Percentiles rank a stretch among this genome's conserved stretches.
These are phyloP conservation scores for Dentipellis fragilis DNA, from an alignment of 768 basidiomycete species.

Conservation along the genomic window DNA sequence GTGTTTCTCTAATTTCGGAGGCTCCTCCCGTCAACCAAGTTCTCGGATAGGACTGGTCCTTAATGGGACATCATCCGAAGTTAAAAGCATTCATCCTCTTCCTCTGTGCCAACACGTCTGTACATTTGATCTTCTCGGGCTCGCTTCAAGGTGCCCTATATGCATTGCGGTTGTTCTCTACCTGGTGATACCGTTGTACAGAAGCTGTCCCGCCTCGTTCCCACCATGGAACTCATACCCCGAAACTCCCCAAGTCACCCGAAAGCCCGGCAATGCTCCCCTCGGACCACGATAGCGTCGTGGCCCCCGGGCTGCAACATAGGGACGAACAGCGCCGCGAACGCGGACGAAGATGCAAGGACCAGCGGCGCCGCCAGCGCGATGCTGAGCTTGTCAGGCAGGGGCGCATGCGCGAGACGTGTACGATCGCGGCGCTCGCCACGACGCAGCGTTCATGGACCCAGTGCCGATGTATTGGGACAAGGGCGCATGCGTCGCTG, in stretches of 20 bases:
- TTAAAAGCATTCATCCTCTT: too few relatives aligned
- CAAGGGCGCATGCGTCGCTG: background rate
- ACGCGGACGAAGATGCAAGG: background rate
- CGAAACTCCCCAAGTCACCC: constrained; percentile 21
- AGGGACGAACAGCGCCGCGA: background rate
- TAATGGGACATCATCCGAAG: too few relatives aligned
- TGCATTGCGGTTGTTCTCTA: constrained; percentile 46
- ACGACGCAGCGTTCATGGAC: constrained; percentile 27
- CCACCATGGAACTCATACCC: constrained; percentile 9
- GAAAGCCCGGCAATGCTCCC: constrained; percentile 37
- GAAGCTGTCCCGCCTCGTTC: constrained; percentile 25
- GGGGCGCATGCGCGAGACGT: constrained; percentile 13
- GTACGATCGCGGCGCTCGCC: constrained; percentile 8
- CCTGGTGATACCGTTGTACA: constrained; percentile 34
- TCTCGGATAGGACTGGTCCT: too few relatives aligned
- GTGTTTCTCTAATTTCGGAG: too few relatives aligned
- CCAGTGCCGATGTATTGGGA: constrained; percentile 27
- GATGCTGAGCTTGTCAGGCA: constrained; percentile 18
- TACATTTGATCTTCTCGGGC: too few relatives aligned
- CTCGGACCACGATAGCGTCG: constrained; percentile 40
- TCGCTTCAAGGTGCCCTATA: constrained; percentile 43
- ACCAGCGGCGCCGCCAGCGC: constrained; percentile 9
- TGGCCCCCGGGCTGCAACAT: constrained; percentile 15
- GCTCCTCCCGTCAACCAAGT: too few relatives aligned
- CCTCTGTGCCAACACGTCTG: too few relatives aligned